A percentile compares a stretch with the other conserved stretches of the same genome.
Conservation (phyloP, 306 rosid genomes). For the Macrotyloma uniflorum region DNA sequence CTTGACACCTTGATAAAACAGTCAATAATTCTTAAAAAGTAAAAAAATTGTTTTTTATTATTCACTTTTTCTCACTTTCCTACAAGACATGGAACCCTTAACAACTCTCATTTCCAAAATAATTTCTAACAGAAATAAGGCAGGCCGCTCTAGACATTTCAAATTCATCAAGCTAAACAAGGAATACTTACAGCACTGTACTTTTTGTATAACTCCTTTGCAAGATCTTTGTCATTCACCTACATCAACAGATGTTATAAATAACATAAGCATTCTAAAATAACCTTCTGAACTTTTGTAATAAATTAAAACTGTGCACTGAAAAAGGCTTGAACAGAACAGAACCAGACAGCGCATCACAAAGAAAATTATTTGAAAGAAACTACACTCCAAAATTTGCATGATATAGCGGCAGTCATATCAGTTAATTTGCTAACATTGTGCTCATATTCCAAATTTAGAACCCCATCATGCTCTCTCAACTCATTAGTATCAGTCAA, state of each 20-base stretch:
- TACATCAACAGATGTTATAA: constrained; percentile 48
- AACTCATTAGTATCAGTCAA: constrained; percentile 13
- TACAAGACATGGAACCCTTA: not conserved
- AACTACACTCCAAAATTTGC: constrained; percentile 10
- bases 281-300: not conserved
- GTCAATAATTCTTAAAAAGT: not conserved
- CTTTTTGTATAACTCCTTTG: constrained; percentile 93
- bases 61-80: not conserved
- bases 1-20: not conserved
- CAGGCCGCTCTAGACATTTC: constrained; percentile 23
- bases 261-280: constrained; percentile 37
- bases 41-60: not conserved
- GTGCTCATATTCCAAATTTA: constrained; percentile 8
- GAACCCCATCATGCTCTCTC: constrained; percentile 27
- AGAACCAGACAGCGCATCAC: not conserved
- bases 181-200: constrained; percentile 81
- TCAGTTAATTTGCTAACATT: not conserved
- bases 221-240: constrained; percentile 87
- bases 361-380: not conserved
- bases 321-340: constrained; percentile 15
- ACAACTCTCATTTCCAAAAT: constrained; percentile 4
- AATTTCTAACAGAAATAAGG: constrained; percentile 20
- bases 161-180: constrained; percentile 26
- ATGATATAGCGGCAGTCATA: not conserved
- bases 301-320: constrained; percentile 10